Evolutionary conservation across 176 grass and related monocot species (phyloP).

Genomic region (Cocos nucifera): DNA sequence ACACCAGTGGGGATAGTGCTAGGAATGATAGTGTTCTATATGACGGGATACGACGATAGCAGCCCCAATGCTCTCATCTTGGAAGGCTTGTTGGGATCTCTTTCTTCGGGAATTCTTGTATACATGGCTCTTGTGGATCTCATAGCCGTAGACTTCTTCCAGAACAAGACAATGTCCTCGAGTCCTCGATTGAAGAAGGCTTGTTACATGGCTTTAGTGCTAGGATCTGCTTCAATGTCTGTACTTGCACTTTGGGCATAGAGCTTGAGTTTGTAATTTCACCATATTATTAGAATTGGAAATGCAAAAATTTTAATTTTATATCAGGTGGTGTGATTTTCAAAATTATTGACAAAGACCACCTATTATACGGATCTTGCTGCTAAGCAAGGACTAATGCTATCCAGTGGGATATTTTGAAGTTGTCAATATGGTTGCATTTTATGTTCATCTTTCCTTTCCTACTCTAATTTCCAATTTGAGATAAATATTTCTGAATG

Average conservation of each 20-base stretch:
- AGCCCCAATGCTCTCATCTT: slow-evolving; percentile 87
- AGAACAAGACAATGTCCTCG: slow-evolving; percentile 73
- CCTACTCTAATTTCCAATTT: too few species aligned
- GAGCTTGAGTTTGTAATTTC: neutral
- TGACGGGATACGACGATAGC: slow-evolving; percentile 91
- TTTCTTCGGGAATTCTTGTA: slow-evolving; percentile 83
- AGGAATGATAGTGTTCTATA: slow-evolving; percentile 80
- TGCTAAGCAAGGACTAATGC: too few species aligned
- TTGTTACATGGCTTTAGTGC: slow-evolving; percentile 64
- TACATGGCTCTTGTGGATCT: slow-evolving; percentile 97
- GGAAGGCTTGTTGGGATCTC: slow-evolving; percentile 84
- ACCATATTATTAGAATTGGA: too few species aligned
- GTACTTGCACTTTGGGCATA: slow-evolving; percentile 96
- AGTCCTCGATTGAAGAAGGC: slow-evolving; percentile 57
- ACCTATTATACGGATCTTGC: too few species aligned
- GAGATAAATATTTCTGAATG: too few species aligned
- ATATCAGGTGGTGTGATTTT: too few species aligned
- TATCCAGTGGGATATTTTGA: too few species aligned
- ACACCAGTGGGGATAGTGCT: slow-evolving; percentile 88
- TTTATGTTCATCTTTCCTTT: too few species aligned
- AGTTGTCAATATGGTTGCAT: too few species aligned
- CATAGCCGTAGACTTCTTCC: slow-evolving; percentile 94
- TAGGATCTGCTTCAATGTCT: slow-evolving; percentile 97
- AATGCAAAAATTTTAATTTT: too few species aligned
- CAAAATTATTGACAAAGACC: too few species aligned